Percentiles rank a stretch among this genome's conserved stretches.
Evolutionary conservation across 192 early-diverging fungal species (phyloP).

Genomic region (Coemansia nantahalensis): DNA sequence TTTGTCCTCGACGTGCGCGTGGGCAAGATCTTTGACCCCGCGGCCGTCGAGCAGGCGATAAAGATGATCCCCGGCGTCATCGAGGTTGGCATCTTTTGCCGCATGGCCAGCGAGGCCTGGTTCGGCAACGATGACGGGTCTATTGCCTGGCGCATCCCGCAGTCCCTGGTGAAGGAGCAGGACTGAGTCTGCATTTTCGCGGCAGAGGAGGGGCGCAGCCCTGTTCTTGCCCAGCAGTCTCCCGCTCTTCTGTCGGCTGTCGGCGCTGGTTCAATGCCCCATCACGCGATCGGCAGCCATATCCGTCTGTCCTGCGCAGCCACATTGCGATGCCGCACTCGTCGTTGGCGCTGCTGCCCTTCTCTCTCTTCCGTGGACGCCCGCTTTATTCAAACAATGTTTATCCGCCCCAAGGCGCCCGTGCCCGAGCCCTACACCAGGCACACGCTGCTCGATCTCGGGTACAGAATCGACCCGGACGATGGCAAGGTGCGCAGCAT

Average conservation of each 20-base stretch:
- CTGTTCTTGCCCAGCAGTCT: too few species aligned
- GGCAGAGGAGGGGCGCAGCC: too few species aligned
- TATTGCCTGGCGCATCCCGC: constrained; percentile 44
- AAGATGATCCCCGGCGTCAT: constrained; percentile 84
- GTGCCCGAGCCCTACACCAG: constrained; percentile 10
- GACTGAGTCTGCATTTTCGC: too few species aligned
- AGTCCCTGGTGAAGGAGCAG: constrained; percentile 18
- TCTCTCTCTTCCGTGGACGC: too few species aligned
- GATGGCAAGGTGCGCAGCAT: constrained; percentile 22
- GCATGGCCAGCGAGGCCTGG: constrained; percentile 80
- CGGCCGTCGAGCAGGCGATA: constrained; percentile 53
- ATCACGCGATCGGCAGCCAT: too few species aligned
- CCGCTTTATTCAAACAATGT: constrained; percentile 18
- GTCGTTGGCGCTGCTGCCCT: too few species aligned
- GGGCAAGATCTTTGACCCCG: constrained; percentile 68
- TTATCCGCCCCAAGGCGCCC: constrained; percentile 39
- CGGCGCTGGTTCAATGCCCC: too few species aligned
- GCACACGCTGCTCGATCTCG: constrained; percentile 25
- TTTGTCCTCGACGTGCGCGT: constrained; percentile 87
- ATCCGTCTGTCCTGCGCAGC: too few species aligned
- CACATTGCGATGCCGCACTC: too few species aligned
- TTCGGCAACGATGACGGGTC: constrained; percentile 79
- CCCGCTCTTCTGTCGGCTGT: too few species aligned
- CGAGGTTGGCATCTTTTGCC: constrained; percentile 90
- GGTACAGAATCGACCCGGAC: constrained; percentile 26